These are phyloP conservation scores for Russula abietina DNA, from an alignment of 768 basidiomycete species.

Conservation along the genomic window DNA sequence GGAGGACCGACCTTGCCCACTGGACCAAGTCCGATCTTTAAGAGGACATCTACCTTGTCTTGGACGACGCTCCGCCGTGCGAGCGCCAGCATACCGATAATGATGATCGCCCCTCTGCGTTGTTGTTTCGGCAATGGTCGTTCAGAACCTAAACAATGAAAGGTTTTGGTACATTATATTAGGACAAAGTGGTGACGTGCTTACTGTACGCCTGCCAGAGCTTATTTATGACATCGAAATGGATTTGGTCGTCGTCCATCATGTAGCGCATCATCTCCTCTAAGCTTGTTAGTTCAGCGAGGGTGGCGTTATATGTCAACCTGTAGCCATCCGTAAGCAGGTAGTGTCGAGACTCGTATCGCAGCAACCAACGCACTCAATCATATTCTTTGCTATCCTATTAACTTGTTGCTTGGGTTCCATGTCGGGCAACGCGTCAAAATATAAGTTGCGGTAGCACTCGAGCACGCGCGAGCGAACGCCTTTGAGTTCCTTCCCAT, in stretches of 20 bases:
- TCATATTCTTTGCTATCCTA: constrained; percentile 93
- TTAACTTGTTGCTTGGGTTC: constrained; percentile 83
- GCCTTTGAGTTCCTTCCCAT: constrained; percentile 77
- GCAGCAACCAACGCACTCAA: constrained; percentile 57
- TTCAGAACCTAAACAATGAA: constrained; percentile 50
- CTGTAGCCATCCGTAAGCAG: constrained; percentile 37
- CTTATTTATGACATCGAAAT: constrained; percentile 79
- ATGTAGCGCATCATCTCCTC: constrained; percentile 96
- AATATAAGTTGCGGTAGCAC: constrained; percentile 82
- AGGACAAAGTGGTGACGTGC: constrained; percentile 28
- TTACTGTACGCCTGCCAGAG: constrained; percentile 95
- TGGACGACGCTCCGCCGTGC: constrained; percentile 72
- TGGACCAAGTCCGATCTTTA: constrained; percentile 81
- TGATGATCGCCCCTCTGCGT: constrained; percentile 90
- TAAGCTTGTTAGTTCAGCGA: constrained; percentile 91
- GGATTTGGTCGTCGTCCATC: constrained; percentile 85
- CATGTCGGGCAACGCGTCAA: constrained; percentile 70
- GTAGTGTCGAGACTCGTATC: neutral
- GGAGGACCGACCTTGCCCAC: constrained; percentile 63
- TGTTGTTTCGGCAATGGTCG: constrained; percentile 73
- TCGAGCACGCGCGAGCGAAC: constrained; percentile 83
- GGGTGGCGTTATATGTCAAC: constrained; percentile 82
- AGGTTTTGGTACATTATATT: neutral
- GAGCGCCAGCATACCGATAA: constrained; percentile 94
- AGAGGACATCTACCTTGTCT: constrained; percentile 77